Percentiles rank a stretch among this genome's conserved stretches.
Evolutionary conservation across 345 rosid species (phyloP).

Genomic region (Eucalyptus decipiens): DNA sequence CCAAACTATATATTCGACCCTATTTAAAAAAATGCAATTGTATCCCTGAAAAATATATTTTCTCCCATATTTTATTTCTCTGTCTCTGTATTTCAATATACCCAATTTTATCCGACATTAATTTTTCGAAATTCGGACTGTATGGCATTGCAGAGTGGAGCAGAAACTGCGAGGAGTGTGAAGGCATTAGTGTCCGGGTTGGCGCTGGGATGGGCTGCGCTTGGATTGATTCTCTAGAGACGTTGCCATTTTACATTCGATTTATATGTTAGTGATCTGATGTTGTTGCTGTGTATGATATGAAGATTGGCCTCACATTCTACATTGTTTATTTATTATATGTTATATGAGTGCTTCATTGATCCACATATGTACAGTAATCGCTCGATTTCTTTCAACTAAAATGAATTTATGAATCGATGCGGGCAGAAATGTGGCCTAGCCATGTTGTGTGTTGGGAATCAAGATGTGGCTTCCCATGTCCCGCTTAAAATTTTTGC

Average conservation of each 20-base stretch:
- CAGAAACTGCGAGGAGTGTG: conserved; percentile 1
- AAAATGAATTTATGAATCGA: neutral
- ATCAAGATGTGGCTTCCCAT: no score
- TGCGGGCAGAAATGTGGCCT: neutral
- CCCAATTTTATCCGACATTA: neutral
- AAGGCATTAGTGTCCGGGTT: neutral
- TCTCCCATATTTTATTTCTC: neutral
- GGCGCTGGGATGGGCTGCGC: conserved; percentile 10
- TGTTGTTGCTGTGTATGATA: neutral
- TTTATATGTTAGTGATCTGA: neutral
- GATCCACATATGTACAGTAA: neutral
- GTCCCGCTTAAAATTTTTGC: neutral
- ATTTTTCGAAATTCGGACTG: neutral
- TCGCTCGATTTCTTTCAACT: neutral
- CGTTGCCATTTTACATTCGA: neutral
- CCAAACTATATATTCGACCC: neutral
- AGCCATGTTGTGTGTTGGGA: neutral
- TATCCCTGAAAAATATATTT: neutral
- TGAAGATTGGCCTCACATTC: neutral
- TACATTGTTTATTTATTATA: neutral
- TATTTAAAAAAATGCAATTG: neutral
- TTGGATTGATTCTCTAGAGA: conserved; percentile 3
- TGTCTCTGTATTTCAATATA: neutral
- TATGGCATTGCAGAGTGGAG: conserved; percentile 13
- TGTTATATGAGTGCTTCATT: neutral